Base-by-base conservation (phyloP, 1,284 basidiomycete species). In the Ustilago bromivora region DNA sequence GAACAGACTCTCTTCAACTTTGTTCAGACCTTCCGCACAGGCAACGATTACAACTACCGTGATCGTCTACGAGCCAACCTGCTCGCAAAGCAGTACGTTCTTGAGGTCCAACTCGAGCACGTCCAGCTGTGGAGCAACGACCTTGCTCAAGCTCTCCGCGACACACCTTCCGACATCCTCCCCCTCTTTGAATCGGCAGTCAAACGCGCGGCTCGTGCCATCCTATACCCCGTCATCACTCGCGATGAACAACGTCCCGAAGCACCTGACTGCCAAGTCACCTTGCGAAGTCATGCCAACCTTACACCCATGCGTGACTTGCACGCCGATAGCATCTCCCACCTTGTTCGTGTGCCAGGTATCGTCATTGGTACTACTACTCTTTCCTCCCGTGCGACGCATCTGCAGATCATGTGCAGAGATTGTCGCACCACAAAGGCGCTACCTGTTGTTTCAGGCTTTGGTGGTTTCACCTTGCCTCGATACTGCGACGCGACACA, bases 301-400 rank as follows among this genome's bases (percentile, higher is more conserved):
- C 90, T 99, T 88, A 91, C 94, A 71, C 94, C 94, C 84, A 98
- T 99, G 88, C 92, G 97, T 57, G 94, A 97, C 62, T 59, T 74
- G 7, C 85, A 90, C 70, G 96, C 97, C 5, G 91, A 96, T 80
- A 95, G 93, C 34, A 93, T 98, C 89, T 95, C 96, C 82, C 95
- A 94, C 82, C 92, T 99, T 49, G 96, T 99, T 40, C 92, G 97
- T 72, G 91, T 99, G 49, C 97, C 97, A 1, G 97, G 97, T 38
- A 99, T 99, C 82, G 95, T 99, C 84, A 98, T 99, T 85, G 96
- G 96, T 43, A 93, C 97, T 0, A 97, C 96, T 5, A 92, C 96
- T 10, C 90, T 98, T 28, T 93, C 95, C 0, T 95, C 96, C 2
- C 92, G 96, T 34, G 95, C 96, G 11, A 96, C 94, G 13, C 93